Base-by-base conservation (phyloP, 2,329 filamentous ascomycete genomes). In the Ophiostoma himal-ulmi region DNA sequence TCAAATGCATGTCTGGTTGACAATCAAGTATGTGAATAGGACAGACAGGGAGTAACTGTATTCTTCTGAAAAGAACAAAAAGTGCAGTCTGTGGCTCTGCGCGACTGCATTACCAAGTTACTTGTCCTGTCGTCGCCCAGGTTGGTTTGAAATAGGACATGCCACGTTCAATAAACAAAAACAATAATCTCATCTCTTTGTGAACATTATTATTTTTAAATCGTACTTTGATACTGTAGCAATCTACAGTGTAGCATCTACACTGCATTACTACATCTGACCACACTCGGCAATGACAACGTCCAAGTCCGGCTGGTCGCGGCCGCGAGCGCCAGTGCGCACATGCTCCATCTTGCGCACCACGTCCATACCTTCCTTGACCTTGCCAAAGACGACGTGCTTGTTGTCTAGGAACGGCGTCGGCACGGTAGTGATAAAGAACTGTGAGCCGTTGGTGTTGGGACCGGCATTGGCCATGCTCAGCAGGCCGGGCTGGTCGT, bases 381-480 rank as follows among this genome's bases (percentile, higher is more conserved):
- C 94, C 78, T 91, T 90, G 68, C 95, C 95, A 76, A 98, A 98
- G 22, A 98, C 94, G 70, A 97, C 93, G 79, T 99, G 95, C 81
- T 98, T 98, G 77, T 86, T 87, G 80, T 98, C 91, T 36, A 99
- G 83, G 78, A 96, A 96, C 1, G 93, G 92, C 0, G 94, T 95
- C 5, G 91, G 85, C 1, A 91, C 91, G 0, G 92, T 95, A 1
- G 94, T 97, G 82, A 98, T 94, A 84, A 99, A 99, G 84, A 99
- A 99, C 78, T 98, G 95, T 72, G 89, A 93, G 52, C 95, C 95
- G 79, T 98, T 98, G 74, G 92, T 94, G 80, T 97, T 91, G 69
- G 92, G 91, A 0, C 94, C 94, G 37, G 91, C 91, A 78, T 97
- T 97, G 67, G 95, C 95, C 95, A 98, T 99, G 72, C 91, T 94